Conservation (phyloP, 2,329 filamentous ascomycete genomes). For the Trichophyton mentagrophytes region DNA sequence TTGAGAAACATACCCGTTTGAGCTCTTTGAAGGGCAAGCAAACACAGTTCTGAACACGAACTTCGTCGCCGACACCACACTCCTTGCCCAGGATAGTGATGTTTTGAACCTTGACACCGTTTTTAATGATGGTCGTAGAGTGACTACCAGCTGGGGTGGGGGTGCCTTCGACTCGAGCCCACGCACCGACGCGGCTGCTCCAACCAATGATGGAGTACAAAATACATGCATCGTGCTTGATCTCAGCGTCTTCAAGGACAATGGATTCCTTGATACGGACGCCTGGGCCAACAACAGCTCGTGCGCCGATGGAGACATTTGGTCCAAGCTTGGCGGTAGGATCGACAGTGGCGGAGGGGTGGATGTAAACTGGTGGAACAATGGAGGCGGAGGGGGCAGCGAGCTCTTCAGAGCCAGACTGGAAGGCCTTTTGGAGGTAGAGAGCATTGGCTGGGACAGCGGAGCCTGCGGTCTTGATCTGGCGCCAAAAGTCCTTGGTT, state of each 20-base stretch:
- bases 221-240: conserved; percentile 93
- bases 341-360: conserved; percentile 79
- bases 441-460: conserved; percentile 93
- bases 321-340: conserved; percentile 92
- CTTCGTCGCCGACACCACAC: conserved; percentile 83
- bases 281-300: conserved; percentile 69
- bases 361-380: conserved; percentile 85
- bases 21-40: conserved; percentile 97
- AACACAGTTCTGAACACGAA: conserved; percentile 93
- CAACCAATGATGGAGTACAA: conserved; percentile 94
- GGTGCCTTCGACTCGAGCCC: conserved; percentile 93
- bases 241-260: conserved; percentile 84
- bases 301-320: conserved; percentile 92
- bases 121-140: conserved; percentile 89
- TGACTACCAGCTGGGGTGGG: conserved; percentile 79
- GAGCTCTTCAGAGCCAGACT: conserved; percentile 68
- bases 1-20: conserved; percentile 59
- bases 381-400: conserved; percentile 74
- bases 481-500: conserved; percentile 98
- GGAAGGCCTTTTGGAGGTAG: conserved; percentile 88
- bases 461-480: conserved; percentile 98
- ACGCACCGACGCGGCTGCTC: conserved; percentile 92
- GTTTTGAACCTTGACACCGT: conserved; percentile 95
- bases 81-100: conserved; percentile 97
- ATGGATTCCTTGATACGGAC: conserved; percentile 91